Conservation (phyloP, 176 grass and related monocot species). For the Canna indica region DNA sequence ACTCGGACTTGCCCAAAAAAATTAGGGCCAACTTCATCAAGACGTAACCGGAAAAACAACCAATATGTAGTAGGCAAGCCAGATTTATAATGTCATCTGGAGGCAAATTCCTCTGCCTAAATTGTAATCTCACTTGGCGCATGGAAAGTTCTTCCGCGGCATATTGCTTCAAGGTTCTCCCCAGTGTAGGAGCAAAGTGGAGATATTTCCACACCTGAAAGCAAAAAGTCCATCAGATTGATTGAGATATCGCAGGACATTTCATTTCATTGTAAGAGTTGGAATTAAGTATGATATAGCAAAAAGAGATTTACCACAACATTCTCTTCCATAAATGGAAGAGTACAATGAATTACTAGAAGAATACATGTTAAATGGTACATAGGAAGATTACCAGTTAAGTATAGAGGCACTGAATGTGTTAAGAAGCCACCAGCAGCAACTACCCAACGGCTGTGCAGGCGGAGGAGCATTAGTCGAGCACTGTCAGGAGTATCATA, state of each 20-base stretch:
- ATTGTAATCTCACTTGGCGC: slow-evolving; percentile 56
- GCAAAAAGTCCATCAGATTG: background rate
- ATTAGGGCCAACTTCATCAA: background rate
- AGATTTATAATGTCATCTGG: background rate
- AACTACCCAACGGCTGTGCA: slow-evolving; percentile 88
- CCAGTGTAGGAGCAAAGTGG: slow-evolving; percentile 70
- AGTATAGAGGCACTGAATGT: slow-evolving; percentile 69
- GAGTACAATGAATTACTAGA: background rate
- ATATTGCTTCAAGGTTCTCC: slow-evolving; percentile 75
- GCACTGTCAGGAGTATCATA: slow-evolving; percentile 81
- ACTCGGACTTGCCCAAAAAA: background rate
- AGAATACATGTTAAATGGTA: background rate
- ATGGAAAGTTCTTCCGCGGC: slow-evolving; percentile 71
- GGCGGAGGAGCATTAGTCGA: slow-evolving; percentile 73
- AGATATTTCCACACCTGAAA: slow-evolving; percentile 69
- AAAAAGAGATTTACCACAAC: background rate
- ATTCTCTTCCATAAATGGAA: background rate
- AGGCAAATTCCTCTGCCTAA: background rate
- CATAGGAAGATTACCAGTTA: slow-evolving; percentile 54
- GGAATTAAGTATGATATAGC: background rate
- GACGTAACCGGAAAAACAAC: background rate
- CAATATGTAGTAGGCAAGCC: background rate
- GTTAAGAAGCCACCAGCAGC: slow-evolving; percentile 87
- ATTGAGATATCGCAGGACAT: background rate
- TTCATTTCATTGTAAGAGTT: background rate